Evolutionary conservation across 1,284 basidiomycete species (phyloP), one percentile per base, ranked within the genome.

Genomic region (Heterobasidion occidentale): DNA sequence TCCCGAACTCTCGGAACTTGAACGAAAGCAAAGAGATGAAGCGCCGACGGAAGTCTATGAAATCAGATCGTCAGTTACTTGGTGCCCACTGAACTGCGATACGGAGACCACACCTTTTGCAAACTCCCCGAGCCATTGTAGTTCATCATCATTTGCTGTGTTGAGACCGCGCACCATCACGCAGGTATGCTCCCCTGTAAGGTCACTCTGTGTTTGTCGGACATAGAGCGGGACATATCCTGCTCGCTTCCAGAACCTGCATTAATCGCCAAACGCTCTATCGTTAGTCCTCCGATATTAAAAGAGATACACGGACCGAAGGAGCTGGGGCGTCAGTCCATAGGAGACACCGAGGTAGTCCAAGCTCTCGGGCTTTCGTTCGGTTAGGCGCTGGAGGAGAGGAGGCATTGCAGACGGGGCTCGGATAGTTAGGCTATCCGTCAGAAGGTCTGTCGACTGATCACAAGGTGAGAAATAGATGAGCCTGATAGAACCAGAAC

Each of bases 281-380:
- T 47, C n/a, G 46, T 48, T 6, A 48, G 44, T 19, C 34, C 12
- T 15, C 38, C 44, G 42, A 4, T 9, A 19, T 27, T 11, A 19
- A 47, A 59, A 46, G 34, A 27, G 17, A 56, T 7, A 52, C n/a
- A 61, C 71, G 15, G 57, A 86, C 78, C 92, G 79, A 54, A 99
- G 80, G 1, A 99, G 78, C 63, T 85, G 86, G 2, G 92, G 82
- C 0, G 96, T 98, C 51, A 99, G 76, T 9, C 97, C 97, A 68
- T 97, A 99, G 34, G 93, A 96, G 0, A 98, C 96, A 49, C 97
- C 96, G 7, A 99, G 77, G 70, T 97, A 99, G 71, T 99, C 96
- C 36, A 99, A 77, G 48, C 75, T 78, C 67, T 98, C 95, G 0
- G 97, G 96, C 70, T 89, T 90, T 44, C 89, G 83, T 69, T 98